Evolutionary conservation across 345 rosid genomes (phyloP), one percentile per base, ranked within the genome.

Genomic region (Melastoma malabathricum): DNA sequence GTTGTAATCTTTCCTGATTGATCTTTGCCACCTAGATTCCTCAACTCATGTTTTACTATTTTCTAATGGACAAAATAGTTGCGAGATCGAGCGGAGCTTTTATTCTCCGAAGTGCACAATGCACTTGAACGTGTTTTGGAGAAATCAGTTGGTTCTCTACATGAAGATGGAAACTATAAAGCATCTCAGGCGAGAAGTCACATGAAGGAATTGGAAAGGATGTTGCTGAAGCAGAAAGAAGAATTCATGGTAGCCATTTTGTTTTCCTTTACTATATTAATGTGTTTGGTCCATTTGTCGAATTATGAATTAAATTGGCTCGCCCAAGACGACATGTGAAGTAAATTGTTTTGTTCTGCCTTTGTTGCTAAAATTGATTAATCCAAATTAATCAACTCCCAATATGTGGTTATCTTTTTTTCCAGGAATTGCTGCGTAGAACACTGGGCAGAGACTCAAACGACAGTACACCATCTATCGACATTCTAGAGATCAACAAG

Each of bases 401-500:
- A 1, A 22, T 22, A 4, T 22, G 25, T 22, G 25, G 25, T 22
- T 22, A 22, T 22, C 2, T 22, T 22, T 22, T 22, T 22, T 22
- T 4, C 13, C 65, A 82, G 95, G 98, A 77, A 44, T 79, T 84
- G 27, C 75, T 22, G 25, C 25, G 48, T 52, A 79, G 74, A 69
- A 61, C 62, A 34, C 58, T 82, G 58, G 53, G 15, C 46, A 59
- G 65, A 64, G 74, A 66, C 50, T 55, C 18, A 50, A 82, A 71
- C 63, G 65, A 61, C 38, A 80, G 82, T 55, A 78, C 71, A 66
- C 81, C 78, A 63, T 65, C 68, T 43, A 57, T 77, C 67, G 95
- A 92, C 66, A 80, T 92, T 63, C 89, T 92, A 49, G 86, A 84
- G 74, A 63, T 92, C 54, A 87, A 92, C 54, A 80, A 70, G 59